These are phyloP conservation scores for Daedalea quercina DNA, from an alignment of 768 basidiomycete species.

Conservation along the genomic window DNA sequence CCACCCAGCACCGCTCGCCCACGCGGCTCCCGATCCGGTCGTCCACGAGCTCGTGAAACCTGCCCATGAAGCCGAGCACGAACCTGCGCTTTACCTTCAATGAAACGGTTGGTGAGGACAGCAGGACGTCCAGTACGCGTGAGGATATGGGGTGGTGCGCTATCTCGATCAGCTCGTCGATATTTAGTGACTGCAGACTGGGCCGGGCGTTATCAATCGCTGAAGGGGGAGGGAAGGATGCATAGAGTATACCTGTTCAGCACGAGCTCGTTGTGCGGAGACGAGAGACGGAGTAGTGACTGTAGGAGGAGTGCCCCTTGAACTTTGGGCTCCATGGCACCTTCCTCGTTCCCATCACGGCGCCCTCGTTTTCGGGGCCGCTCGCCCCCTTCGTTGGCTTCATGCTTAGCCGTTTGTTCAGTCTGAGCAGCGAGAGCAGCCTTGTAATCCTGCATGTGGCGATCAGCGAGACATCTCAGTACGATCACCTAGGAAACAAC, in stretches of 20 bases:
- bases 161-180: slow-evolving; percentile 52
- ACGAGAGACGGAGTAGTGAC: slow-evolving; percentile 63
- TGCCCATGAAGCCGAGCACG: slow-evolving; percentile 68
- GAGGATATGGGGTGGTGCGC: slow-evolving; percentile 65
- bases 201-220: background rate
- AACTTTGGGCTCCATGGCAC: slow-evolving; percentile 56
- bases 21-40: slow-evolving; percentile 89
- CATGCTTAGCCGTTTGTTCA: background rate
- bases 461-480: background rate
- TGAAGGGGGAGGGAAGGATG: background rate
- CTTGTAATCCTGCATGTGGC: slow-evolving; percentile 16
- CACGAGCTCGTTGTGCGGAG: slow-evolving; percentile 61
- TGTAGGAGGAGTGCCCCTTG: slow-evolving; percentile 87
- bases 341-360: slow-evolving; percentile 10
- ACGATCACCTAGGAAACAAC: background rate
- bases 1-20: slow-evolving; percentile 85
- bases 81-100: slow-evolving; percentile 63
- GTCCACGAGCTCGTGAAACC: slow-evolving; percentile 76
- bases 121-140: slow-evolving; percentile 71
- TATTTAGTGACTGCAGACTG: slow-evolving; percentile 29
- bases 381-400: slow-evolving; percentile 3
- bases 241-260: slow-evolving; percentile 49
- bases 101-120: slow-evolving; percentile 63
- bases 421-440: slow-evolving; percentile 6
- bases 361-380: slow-evolving; percentile 16